Conservation (phyloP, 2,329 filamentous ascomycete species). For the Colletotrichum tanaceti region DNA sequence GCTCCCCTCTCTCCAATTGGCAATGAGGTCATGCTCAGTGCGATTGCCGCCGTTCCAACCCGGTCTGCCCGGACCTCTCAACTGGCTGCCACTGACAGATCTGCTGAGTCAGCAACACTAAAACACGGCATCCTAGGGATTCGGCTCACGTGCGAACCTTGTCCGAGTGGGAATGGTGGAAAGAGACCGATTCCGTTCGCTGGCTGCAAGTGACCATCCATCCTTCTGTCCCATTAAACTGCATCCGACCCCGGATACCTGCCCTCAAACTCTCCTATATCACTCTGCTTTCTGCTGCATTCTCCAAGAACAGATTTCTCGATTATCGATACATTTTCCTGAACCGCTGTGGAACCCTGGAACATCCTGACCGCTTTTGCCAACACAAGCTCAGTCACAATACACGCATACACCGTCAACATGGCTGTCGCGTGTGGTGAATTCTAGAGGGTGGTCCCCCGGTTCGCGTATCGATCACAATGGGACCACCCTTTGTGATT, state of each 20-base stretch:
- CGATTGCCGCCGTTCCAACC: conserved; percentile 2
- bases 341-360: background rate
- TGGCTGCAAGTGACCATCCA: conserved; percentile 20
- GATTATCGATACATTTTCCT: background rate
- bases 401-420: conserved; percentile 19
- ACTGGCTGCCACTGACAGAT: conserved; percentile 9
- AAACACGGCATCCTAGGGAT: background rate
- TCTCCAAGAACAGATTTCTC: conserved; percentile 13
- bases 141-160: conserved; percentile 41
- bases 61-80: too few species aligned
- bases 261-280: background rate
- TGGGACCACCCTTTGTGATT: conserved; percentile 67
- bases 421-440: conserved; percentile 55
- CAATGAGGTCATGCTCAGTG: conserved; percentile 32
- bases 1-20: background rate
- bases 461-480: conserved; percentile 58
- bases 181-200: background rate
- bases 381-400: conserved; percentile 3
- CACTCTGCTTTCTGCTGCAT: background rate
- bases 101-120: conserved; percentile 14
- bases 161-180: conserved; percentile 2
- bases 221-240: conserved; percentile 26
- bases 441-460: conserved; percentile 66
- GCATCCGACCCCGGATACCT: conserved; percentile 22
- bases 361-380: background rate